A percentile compares a stretch with the other conserved stretches of the same genome.
Conservation (phyloP, 768 basidiomycete species). For the Amyloporia xantha region DNA sequence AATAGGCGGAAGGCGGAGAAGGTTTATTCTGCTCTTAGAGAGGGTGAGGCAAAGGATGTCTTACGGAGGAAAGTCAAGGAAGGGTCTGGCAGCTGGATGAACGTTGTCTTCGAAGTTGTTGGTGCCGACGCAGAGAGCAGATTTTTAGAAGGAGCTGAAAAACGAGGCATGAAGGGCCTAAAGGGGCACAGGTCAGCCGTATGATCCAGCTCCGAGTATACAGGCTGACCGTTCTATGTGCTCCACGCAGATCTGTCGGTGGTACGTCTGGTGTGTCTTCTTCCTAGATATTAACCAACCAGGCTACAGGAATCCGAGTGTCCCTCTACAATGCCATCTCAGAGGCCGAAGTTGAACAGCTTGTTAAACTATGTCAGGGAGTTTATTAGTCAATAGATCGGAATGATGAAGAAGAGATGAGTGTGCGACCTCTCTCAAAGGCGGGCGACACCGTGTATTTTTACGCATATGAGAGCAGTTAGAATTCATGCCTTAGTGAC, state of each 20-base stretch:
- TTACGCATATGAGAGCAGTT: no score
- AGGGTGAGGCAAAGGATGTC: slow-evolving; percentile 65
- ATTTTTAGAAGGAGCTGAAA: slow-evolving; percentile 80
- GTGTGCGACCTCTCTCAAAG: no score
- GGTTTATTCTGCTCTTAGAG: slow-evolving; percentile 66
- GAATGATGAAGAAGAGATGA: no score
- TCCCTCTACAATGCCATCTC: slow-evolving; percentile 57
- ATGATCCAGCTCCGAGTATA: not conserved
- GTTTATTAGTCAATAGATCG: slow-evolving; percentile 18
- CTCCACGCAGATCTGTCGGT: slow-evolving; percentile 31
- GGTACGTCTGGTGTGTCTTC: slow-evolving; percentile 20
- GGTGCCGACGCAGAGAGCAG: slow-evolving; percentile 65
- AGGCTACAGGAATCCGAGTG: slow-evolving; percentile 39
- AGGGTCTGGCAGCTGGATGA: slow-evolving; percentile 91
- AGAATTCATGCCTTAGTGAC: no score
- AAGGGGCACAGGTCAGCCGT: slow-evolving; percentile 84
- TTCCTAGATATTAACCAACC: not conserved
- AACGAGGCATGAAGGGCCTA: slow-evolving; percentile 72
- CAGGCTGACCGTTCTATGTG: not conserved
- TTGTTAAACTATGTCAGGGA: slow-evolving; percentile 24
- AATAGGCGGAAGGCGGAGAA: slow-evolving; percentile 72
- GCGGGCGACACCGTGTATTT: no score
- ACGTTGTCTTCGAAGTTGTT: slow-evolving; percentile 76
- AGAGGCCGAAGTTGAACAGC: slow-evolving; percentile 35
- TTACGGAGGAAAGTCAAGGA: slow-evolving; percentile 65